Conservation (phyloP, 1,284 basidiomycete species). For the Moesziomyces globuligerus region DNA sequence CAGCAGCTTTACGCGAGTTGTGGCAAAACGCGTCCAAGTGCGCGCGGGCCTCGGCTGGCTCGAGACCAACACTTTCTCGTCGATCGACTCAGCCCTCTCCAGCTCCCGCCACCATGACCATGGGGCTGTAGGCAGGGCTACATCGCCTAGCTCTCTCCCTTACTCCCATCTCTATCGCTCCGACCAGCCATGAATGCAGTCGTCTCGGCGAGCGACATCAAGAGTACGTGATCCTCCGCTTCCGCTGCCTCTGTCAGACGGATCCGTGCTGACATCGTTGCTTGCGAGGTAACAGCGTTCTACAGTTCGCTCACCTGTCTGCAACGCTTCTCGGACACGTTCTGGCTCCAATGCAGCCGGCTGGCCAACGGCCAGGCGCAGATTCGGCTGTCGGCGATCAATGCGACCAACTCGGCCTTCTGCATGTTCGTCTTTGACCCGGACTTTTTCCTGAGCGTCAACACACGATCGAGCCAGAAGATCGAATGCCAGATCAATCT, state of each 20-base stretch:
- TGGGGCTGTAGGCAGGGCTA: too few species aligned
- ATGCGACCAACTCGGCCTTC: slow-evolving; percentile 59
- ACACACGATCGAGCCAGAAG: slow-evolving; percentile 5
- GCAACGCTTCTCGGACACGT: slow-evolving; percentile 38
- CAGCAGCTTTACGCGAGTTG: not conserved
- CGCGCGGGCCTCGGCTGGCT: not conserved
- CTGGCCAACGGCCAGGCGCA: slow-evolving; percentile 18
- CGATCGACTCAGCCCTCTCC: slow-evolving; percentile 19
- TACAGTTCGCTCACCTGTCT: slow-evolving; percentile 39
- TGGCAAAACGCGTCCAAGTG: not conserved
- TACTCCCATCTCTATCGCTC: not conserved
- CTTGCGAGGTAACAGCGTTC: slow-evolving; percentile 24
- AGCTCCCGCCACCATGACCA: not conserved
- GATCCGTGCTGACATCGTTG: not conserved
- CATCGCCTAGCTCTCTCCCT: too few species aligned
- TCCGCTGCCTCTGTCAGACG: not conserved
- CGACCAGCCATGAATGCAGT: slow-evolving; percentile 47
- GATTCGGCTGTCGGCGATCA: slow-evolving; percentile 58
- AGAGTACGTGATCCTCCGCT: slow-evolving; percentile 12
- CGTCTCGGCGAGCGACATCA: slow-evolving; percentile 45
- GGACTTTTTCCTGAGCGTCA: slow-evolving; percentile 49
- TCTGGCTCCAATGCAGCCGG: slow-evolving; percentile 38
- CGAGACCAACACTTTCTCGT: slow-evolving; percentile 30
- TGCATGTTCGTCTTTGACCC: slow-evolving; percentile 52
- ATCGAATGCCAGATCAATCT: slow-evolving; percentile 55